phyloP scores from a whole-genome alignment of 2,329 filamentous ascomycete genomes.

The Pestalotiopsis sp. region DNA sequence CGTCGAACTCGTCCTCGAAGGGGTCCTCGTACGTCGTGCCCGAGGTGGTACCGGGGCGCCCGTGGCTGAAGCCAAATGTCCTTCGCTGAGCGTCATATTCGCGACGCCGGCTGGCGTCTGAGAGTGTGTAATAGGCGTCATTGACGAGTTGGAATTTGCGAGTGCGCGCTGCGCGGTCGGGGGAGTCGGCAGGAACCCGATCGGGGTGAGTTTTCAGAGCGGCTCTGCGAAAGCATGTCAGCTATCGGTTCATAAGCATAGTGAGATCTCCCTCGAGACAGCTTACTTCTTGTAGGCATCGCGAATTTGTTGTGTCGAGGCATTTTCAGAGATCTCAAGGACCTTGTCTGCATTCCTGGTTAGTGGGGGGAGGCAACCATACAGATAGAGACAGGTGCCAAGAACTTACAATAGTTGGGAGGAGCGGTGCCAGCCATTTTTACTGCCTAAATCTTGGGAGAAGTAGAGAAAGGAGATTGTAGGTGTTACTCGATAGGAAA shows the following conservation, averaged over 20 bases:
- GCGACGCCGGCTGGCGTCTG: conserved; percentile 71
- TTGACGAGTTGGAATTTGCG: conserved; percentile 90
- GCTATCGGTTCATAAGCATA: not conserved
- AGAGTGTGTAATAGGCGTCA: conserved; percentile 90
- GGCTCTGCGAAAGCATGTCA: conserved; percentile 50
- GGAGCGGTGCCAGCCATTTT: conserved; percentile 38
- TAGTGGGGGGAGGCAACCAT: conserved; percentile 22
- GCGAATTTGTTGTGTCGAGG: conserved; percentile 80
- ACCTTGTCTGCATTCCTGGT: conserved; percentile 59
- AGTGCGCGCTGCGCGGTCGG: conserved; percentile 79
- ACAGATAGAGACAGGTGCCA: not conserved
- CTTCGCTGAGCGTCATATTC: conserved; percentile 80
- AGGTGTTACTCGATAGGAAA: not conserved
- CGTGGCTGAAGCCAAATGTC: conserved; percentile 47
- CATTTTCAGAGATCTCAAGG: conserved; percentile 71
- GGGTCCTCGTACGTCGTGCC: conserved; percentile 42
- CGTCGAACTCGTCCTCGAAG: conserved; percentile 46
- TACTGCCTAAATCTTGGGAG: conserved; percentile 28
- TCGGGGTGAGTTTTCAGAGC: conserved; percentile 93
- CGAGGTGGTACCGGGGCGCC: conserved; percentile 32
- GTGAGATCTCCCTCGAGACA: not conserved
- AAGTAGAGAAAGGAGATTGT: not conserved
- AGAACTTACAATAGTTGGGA: conserved; percentile 58
- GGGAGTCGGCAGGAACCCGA: conserved; percentile 79
- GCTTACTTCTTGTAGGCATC: conserved; percentile 87